Evolutionary conservation across 1,139 yeast genomes (phyloP).

Genomic region (Hansenula sp.): DNA sequence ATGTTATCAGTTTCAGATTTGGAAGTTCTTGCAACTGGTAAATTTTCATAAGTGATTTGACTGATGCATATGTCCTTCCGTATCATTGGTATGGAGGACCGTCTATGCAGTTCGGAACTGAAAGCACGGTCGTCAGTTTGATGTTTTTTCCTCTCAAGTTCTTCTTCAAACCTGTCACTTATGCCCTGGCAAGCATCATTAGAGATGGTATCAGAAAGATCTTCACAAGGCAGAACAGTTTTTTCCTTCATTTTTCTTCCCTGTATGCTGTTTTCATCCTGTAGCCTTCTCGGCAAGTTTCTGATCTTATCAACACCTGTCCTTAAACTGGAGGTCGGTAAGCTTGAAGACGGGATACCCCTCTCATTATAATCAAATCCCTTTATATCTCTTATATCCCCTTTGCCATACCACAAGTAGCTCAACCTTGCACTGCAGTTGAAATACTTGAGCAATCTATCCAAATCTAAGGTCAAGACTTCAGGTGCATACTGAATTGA

Average conservation of each 20-base stretch:
- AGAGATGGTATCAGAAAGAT: neutral
- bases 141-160: neutral
- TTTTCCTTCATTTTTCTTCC: neutral
- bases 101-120: conserved; percentile 31
- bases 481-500: conserved; percentile 39
- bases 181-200: neutral
- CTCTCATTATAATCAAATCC: conserved; percentile 21
- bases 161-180: neutral
- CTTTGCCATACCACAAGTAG: conserved; percentile 47
- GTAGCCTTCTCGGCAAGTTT: conserved; percentile 21
- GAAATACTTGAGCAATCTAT: conserved; percentile 36
- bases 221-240: neutral
- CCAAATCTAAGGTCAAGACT: conserved; percentile 48
- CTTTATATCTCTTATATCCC: conserved; percentile 25
- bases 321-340: conserved; percentile 15
- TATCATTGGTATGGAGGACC: conserved; percentile 42
- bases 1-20: conserved; percentile 1
- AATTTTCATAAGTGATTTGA: conserved; percentile 23
- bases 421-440: conserved; percentile 43
- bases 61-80: conserved; percentile 31
- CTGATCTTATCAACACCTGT: conserved; percentile 30
- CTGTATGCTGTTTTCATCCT: conserved; percentile 13
- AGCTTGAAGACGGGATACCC: conserved; percentile 4
- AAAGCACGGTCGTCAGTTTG: conserved; percentile 12
- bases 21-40: conserved; percentile 8